A percentile compares a stretch with the other conserved stretches of the same genome.
Conservation (phyloP, 768 basidiomycete species). For the Macrolepiota dolichaula region DNA sequence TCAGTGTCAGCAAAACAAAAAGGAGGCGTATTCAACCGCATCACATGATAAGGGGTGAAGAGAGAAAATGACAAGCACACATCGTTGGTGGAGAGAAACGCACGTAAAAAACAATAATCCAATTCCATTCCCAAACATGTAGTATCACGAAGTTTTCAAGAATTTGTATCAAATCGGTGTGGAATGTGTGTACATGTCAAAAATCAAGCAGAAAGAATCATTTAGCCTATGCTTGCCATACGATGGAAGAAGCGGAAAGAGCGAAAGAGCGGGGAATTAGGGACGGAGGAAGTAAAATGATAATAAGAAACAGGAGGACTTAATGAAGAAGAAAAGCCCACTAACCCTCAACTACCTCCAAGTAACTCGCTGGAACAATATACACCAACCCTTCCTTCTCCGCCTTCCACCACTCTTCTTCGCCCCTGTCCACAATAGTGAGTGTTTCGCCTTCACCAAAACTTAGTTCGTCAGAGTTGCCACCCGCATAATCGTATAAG, state of each 20-base stretch:
- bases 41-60: background rate
- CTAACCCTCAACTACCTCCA: slow-evolving; percentile 91
- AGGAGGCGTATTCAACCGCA: background rate
- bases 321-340: slow-evolving; percentile 43
- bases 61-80: background rate
- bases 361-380: slow-evolving; percentile 89
- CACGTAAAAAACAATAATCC: background rate
- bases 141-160: slow-evolving; percentile 15
- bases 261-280: slow-evolving; percentile 4
- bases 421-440: slow-evolving; percentile 76
- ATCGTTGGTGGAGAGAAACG: background rate
- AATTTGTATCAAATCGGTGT: slow-evolving; percentile 29
- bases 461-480: slow-evolving; percentile 77
- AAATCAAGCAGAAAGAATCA: slow-evolving; percentile 50
- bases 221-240: slow-evolving; percentile 73
- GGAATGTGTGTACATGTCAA: slow-evolving; percentile 37
- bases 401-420: slow-evolving; percentile 95
- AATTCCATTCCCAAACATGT: background rate
- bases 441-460: slow-evolving; percentile 80
- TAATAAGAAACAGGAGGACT: slow-evolving; percentile 48
- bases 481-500: slow-evolving; percentile 71
- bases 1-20: background rate
- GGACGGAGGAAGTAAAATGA: background rate
- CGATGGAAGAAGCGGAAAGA: background rate
- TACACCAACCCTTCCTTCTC: slow-evolving; percentile 83